Percentiles rank a stretch among this genome's conserved stretches.
Conservation (phyloP, 345 rosid genomes). For the Euphorbia pulcherrima region DNA sequence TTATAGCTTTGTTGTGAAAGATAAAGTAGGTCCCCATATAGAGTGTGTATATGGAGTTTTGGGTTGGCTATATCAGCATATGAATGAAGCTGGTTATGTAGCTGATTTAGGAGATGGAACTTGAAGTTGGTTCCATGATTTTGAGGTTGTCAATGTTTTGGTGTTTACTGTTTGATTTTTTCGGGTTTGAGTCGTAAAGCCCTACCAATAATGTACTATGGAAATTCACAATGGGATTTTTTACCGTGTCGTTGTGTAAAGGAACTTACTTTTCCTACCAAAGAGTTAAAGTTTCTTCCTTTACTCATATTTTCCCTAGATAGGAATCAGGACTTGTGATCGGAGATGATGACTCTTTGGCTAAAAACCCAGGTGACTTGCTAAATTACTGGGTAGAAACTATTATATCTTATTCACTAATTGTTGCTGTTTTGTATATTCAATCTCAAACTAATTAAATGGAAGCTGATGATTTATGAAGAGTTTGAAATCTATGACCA, state of each 20-base stretch:
- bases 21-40: conserved; percentile 38
- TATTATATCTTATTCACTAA: too few species aligned
- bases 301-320: not conserved
- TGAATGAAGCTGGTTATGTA: conserved; percentile 51
- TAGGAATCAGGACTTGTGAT: not conserved
- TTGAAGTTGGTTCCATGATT: conserved; percentile 14
- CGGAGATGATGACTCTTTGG: not conserved
- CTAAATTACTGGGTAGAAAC: not conserved
- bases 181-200: not conserved
- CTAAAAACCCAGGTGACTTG: not conserved
- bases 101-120: conserved; percentile 44
- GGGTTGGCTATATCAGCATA: conserved; percentile 46
- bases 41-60: conserved; percentile 41
- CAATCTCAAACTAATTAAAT: too few species aligned
- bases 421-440: too few species aligned
- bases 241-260: not conserved
- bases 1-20: conserved; percentile 54
- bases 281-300: not conserved
- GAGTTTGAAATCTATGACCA: too few species aligned
- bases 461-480: too few species aligned
- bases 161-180: not conserved
- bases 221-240: too few species aligned
- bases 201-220: not conserved
- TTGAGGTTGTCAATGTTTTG: not conserved
- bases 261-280: not conserved